A percentile compares a stretch with the other conserved stretches of the same genome.
Evolutionary conservation across 306 rosid genomes (phyloP).

Genomic region (Pueraria montana): DNA sequence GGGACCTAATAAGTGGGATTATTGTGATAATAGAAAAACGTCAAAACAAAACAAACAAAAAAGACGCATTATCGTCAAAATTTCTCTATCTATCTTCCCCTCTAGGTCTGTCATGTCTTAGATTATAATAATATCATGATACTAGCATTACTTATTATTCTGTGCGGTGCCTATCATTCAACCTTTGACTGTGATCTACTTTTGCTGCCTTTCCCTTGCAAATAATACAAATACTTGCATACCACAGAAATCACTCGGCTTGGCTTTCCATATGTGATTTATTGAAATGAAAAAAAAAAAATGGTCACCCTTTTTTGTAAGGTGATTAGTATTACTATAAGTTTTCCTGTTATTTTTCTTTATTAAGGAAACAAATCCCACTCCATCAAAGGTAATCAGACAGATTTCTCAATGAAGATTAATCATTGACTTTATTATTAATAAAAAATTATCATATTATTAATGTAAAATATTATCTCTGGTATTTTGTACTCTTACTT

Average conservation of each 20-base stretch:
- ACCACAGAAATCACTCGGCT: too few species aligned
- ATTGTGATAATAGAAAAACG: constrained; percentile 15
- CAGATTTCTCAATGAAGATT: too few species aligned
- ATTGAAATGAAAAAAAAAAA: neutral
- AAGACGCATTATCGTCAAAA: neutral
- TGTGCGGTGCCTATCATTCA: constrained; percentile 22
- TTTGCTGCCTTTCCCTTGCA: neutral
- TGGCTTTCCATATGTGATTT: neutral
- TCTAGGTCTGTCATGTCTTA: neutral
- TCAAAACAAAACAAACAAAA: constrained; percentile 20
- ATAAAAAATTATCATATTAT: too few species aligned
- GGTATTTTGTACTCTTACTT: too few species aligned
- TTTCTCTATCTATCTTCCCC: neutral
- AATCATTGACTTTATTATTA: too few species aligned
- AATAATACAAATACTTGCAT: too few species aligned
- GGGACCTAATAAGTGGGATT: constrained; percentile 17
- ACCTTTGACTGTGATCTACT: constrained; percentile 17
- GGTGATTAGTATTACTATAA: too few species aligned
- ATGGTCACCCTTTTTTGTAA: too few species aligned
- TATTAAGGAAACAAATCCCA: too few species aligned
- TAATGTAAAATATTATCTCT: too few species aligned
- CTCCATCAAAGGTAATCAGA: too few species aligned
- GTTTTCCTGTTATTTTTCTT: too few species aligned
- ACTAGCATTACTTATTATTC: neutral
- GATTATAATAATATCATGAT: constrained; percentile 24